Base-by-base conservation (phyloP, 1,139 yeast species). In the Pneumocystis oryctolagi region DNA sequence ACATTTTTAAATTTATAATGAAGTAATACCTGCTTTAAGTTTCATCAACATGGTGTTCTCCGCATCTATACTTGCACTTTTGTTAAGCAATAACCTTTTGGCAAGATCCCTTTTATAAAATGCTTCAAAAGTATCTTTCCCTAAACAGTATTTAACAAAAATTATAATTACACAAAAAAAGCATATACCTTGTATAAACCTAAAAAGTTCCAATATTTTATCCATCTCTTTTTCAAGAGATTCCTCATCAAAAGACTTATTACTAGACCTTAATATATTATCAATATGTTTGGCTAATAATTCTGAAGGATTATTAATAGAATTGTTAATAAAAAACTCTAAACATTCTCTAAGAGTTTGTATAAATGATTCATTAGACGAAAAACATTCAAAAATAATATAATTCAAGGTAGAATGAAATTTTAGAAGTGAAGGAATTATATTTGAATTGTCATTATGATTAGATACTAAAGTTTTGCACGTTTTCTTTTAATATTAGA, bases 271-370 rank as follows among this genome's bases (percentile, higher is more conserved):
- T 63, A 75, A 69, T 57, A 74, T 68, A 12, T 67, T 66, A 64
- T 75, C 78, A 20, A 72, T 68, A 63, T 70, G 92, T 58, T 70
- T 72, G 28, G 74, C 70, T 37, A 75, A 64, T 59, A 68, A 67
- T 63, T 73, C 74, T 16, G 74, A 69, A 0, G 70, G 66, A 3
- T 63, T 67, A 35, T 67, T 65, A 25, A 66, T 64, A 1, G 67
- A 68, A 14, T 66, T 63, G 34, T 69, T 68, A 35, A 75, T 63
- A 16, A 71, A 69, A 30, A 62, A 62, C 9, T 68, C 69, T 47
- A 70, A 69, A 9, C 67, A 67, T 37, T 67, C 65, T 9, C 73
- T 67, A 62, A 71, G 64, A 1, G 66, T 62, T 20, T 68, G 64
- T 31, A 60, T 62, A 25, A 67, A 60, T 4, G 62, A 59, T 18